These are phyloP conservation scores for Tuctoria greenei DNA, from an alignment of 176 grass and related monocot genomes.

Conservation along the genomic window DNA sequence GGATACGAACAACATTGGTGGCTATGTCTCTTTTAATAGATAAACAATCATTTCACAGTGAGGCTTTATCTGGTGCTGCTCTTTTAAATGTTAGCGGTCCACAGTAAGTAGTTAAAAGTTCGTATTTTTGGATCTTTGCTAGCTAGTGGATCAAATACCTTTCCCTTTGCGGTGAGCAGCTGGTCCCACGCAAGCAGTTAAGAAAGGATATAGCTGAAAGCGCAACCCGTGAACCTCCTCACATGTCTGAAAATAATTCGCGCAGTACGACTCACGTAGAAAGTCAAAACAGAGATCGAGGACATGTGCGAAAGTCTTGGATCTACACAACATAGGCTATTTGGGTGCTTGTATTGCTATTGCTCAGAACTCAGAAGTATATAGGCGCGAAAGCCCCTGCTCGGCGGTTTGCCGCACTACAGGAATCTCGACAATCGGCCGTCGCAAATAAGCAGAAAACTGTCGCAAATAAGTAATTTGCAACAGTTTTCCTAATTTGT, in stretches of 20 bases:
- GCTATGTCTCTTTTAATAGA: not conserved
- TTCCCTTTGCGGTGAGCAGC: not conserved
- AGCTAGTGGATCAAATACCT: not conserved
- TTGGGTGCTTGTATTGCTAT: not conserved
- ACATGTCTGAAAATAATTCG: not conserved
- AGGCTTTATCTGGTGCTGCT: not conserved
- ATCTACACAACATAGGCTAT: not conserved
- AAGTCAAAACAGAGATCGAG: not conserved
- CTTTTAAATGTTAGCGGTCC: not conserved
- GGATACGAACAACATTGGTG: not conserved
- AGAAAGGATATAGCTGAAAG: not conserved
- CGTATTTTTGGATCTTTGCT: not conserved
- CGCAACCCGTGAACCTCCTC: constrained; percentile 11
- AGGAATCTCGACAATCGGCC: too few relatives aligned
- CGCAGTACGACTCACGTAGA: not conserved
- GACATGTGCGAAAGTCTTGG: not conserved
- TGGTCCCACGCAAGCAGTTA: not conserved
- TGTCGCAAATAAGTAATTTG: too few relatives aligned
- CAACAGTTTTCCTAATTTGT: too few relatives aligned
- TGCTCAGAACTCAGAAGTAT: too few relatives aligned
- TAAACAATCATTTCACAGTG: not conserved
- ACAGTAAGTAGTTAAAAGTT: not conserved
- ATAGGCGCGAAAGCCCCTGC: too few relatives aligned
- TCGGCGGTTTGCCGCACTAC: too few relatives aligned
- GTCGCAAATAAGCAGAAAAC: too few relatives aligned